These are phyloP conservation scores for Anethum foeniculum DNA, from an alignment of 140 eudicot genomes.

Conservation along the genomic window DNA sequence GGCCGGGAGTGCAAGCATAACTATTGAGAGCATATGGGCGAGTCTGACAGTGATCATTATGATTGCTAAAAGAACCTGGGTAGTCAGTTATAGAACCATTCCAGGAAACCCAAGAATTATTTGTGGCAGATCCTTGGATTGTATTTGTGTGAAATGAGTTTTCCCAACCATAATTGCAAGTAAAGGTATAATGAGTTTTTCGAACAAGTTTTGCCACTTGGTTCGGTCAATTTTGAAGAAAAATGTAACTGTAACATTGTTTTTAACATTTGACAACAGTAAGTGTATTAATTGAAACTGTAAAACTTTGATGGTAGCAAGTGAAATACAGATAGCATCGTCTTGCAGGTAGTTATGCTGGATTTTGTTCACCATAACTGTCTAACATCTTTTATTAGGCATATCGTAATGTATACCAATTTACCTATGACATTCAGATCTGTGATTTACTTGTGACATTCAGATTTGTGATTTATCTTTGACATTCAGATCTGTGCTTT, in stretches of 20 bases:
- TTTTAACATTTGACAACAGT: neutral
- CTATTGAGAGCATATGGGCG: neutral
- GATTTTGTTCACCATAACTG: neutral
- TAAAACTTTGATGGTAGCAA: neutral
- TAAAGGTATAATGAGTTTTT: neutral
- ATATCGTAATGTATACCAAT: neutral
- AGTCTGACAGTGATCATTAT: neutral
- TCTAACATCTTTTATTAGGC: neutral
- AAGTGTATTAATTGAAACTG: neutral
- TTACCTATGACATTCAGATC: neutral
- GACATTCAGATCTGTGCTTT: neutral
- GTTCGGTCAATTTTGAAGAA: neutral
- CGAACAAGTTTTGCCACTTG: neutral
- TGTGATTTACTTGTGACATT: neutral
- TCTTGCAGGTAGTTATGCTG: neutral
- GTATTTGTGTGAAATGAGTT: neutral
- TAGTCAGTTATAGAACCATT: neutral
- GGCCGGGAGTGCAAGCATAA: neutral
- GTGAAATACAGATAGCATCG: neutral
- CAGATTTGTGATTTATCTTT: neutral
- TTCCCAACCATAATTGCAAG: neutral
- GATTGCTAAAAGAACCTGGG: neutral
- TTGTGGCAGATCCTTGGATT: neutral
- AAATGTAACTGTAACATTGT: neutral
- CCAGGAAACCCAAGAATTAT: neutral